Conservation (phyloP, 352 stramenopile species). For the Phytophthora brassicae region DNA sequence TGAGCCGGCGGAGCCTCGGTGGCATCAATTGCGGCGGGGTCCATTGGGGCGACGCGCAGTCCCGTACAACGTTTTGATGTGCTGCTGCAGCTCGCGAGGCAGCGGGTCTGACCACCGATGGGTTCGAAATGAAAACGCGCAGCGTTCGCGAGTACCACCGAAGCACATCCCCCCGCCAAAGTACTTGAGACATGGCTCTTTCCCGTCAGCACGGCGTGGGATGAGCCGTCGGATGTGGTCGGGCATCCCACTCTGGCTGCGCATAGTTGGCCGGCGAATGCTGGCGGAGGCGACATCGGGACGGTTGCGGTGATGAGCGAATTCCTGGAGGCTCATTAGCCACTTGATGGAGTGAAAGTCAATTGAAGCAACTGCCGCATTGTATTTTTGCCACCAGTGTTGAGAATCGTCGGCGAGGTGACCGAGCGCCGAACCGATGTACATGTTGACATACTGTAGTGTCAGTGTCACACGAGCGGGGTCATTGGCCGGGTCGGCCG, state of each 20-base stretch:
- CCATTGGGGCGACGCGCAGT: not conserved
- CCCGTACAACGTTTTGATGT: constrained; percentile 2
- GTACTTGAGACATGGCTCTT: constrained; percentile 1
- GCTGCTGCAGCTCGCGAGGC: not conserved
- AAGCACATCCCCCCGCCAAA: constrained; percentile 5
- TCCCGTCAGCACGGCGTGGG: not conserved
- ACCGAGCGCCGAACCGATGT: not conserved
- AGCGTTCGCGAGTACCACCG: not conserved
- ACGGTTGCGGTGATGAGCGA: not conserved
- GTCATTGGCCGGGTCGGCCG: not conserved
- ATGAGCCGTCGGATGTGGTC: constrained; percentile 1
- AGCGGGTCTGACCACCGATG: not conserved
- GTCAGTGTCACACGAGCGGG: not conserved
- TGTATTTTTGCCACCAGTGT: not conserved
- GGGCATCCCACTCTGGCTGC: not conserved
- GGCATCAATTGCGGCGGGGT: not conserved
- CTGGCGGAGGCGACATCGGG: not conserved
- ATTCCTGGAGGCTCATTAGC: not conserved
- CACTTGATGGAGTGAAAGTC: not conserved
- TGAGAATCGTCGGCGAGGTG: not conserved
- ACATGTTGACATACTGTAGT: not conserved
- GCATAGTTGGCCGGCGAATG: not conserved
- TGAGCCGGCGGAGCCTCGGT: not conserved
- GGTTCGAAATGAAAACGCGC: not conserved
- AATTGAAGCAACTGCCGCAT: not conserved